Percentiles rank a stretch among this genome's conserved stretches.
phyloP scores from a whole-genome alignment of 2,329 filamentous ascomycete species.

The Pseudogymnoascus sp. region DNA sequence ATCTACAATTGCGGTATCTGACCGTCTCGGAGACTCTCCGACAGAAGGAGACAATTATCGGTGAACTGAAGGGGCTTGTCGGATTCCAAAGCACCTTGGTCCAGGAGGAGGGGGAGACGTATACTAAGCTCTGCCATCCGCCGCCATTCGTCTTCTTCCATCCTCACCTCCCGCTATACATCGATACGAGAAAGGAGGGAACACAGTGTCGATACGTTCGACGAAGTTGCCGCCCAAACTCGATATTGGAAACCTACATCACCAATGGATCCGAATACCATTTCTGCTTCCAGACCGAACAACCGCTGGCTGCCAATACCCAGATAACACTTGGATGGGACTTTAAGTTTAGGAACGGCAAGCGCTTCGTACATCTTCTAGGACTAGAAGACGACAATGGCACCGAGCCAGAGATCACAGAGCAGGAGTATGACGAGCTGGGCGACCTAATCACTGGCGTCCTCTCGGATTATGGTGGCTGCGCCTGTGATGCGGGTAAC shows the following conservation, averaged over 20 bases:
- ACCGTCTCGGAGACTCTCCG: slow-evolving; percentile 39
- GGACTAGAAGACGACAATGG: slow-evolving; percentile 54
- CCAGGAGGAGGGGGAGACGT: slow-evolving; percentile 57
- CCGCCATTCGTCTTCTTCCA: slow-evolving; percentile 82
- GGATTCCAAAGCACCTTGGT: slow-evolving; percentile 70
- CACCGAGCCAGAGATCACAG: slow-evolving; percentile 49
- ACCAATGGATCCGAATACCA: slow-evolving; percentile 74
- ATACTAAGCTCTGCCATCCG: slow-evolving; percentile 57
- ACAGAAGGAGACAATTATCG: slow-evolving; percentile 50
- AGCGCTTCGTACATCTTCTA: slow-evolving; percentile 51
- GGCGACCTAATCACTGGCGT: slow-evolving; percentile 61
- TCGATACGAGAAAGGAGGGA: slow-evolving; percentile 84
- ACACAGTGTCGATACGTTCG: slow-evolving; percentile 83
- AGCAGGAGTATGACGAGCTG: slow-evolving; percentile 53
- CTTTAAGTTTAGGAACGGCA: slow-evolving; percentile 52
- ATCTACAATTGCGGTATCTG: slow-evolving; percentile 66
- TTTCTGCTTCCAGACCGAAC: slow-evolving; percentile 85
- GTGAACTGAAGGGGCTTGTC: slow-evolving; percentile 72
- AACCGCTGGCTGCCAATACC: slow-evolving; percentile 59
- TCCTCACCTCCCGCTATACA: slow-evolving; percentile 79
- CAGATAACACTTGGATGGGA: slow-evolving; percentile 63
- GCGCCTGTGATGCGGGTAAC: slow-evolving; percentile 60
- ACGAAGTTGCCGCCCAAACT: slow-evolving; percentile 84
- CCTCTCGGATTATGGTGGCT: slow-evolving; percentile 71
- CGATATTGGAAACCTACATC: slow-evolving; percentile 77